These are phyloP conservation scores for Russula griseocarnosa DNA, from an alignment of 768 basidiomycete genomes.

Conservation along the genomic window DNA sequence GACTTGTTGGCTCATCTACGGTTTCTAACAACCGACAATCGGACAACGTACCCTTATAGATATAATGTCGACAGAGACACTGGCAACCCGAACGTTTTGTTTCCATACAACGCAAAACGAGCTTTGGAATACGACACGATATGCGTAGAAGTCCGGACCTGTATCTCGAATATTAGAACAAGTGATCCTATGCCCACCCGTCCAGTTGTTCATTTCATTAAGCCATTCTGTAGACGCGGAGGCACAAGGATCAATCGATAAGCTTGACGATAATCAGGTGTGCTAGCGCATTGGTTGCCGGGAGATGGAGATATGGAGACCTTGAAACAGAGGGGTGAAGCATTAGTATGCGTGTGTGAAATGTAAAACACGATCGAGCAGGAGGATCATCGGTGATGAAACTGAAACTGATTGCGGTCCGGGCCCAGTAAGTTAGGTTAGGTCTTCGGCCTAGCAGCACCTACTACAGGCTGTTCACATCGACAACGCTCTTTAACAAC, in stretches of 20 bases:
- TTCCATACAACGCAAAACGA: slow-evolving; percentile 82
- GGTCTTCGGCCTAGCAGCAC: not conserved
- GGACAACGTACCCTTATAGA: slow-evolving; percentile 41
- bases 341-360: too few species aligned
- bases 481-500: too few species aligned
- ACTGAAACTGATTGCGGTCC: slow-evolving; percentile 3
- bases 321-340: too few species aligned
- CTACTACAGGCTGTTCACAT: too few species aligned
- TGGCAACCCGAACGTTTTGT: slow-evolving; percentile 64
- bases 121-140: slow-evolving; percentile 42
- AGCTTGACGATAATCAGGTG: not conserved
- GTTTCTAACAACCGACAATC: slow-evolving; percentile 74
- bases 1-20: slow-evolving; percentile 82
- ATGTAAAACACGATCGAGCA: too few species aligned
- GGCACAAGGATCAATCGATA: not conserved
- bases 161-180: not conserved
- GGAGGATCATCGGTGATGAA: not conserved
- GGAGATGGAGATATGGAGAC: too few species aligned
- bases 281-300: not conserved
- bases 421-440: not conserved
- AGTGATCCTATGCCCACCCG: not conserved
- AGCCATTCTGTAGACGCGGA: not conserved
- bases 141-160: not conserved
- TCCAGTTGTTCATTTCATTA: not conserved
- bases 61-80: slow-evolving; percentile 59